Percentiles rank a stretch among this genome's conserved stretches.
phyloP scores from a whole-genome alignment of 495 filamentous ascomycete genomes.

The Beverwykella pulmonaria region DNA sequence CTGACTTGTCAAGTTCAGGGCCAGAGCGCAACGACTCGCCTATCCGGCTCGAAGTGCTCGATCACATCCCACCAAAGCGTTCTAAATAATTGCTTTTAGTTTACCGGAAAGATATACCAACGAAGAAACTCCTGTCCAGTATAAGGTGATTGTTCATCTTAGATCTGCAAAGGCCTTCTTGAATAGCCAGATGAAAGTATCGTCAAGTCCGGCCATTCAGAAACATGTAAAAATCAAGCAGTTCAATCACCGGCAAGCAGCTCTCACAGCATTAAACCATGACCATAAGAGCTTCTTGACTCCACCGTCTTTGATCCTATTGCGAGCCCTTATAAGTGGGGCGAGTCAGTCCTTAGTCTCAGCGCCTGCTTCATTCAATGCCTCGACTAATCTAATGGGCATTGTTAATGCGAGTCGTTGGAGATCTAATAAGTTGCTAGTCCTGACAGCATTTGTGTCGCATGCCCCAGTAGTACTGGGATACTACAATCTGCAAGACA shows the following conservation, averaged over 20 bases:
- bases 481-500: conserved; percentile 10
- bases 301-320: conserved; percentile 14
- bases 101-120: conserved; percentile 2
- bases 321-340: conserved; percentile 16
- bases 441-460: conserved; percentile 9
- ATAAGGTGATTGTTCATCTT: conserved; percentile 20
- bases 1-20: not conserved
- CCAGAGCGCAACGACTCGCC: not conserved
- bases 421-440: conserved; percentile 9
- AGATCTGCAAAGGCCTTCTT: conserved; percentile 5
- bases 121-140: conserved; percentile 5
- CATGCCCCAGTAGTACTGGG: conserved; percentile 12
- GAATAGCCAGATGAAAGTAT: not conserved
- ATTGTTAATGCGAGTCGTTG: conserved; percentile 16
- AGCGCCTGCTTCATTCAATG: not conserved
- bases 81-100: conserved; percentile 13
- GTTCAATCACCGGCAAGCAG: conserved; percentile 11
- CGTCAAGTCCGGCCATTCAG: not conserved
- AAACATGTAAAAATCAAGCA: conserved; percentile 1
- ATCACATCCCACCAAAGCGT: conserved; percentile 12
- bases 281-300: conserved; percentile 7
- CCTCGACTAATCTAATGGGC: not conserved
- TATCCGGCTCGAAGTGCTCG: not conserved
- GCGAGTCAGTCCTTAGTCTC: not conserved
- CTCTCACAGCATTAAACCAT: conserved; percentile 7